A percentile compares a stretch with the other conserved stretches of the same genome.
These are phyloP conservation scores for Allantophomopsis lycopodina DNA, from an alignment of 2,329 filamentous ascomycete genomes.

Conservation along the genomic window DNA sequence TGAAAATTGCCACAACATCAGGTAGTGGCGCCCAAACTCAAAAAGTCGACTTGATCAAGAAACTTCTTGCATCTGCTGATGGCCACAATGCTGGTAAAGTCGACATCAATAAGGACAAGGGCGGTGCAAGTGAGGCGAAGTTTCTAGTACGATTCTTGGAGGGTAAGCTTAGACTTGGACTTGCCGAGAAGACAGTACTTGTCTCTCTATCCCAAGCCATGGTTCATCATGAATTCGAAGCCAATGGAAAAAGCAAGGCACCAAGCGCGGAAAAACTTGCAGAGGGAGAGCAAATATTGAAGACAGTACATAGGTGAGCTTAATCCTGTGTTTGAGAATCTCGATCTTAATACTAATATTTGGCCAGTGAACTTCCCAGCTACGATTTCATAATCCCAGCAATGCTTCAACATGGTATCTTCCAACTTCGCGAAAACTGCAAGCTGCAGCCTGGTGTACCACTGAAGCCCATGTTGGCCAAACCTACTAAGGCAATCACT, in stretches of 20 bases:
- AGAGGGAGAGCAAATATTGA: slow-evolving; percentile 73
- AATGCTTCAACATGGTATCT: slow-evolving; percentile 75
- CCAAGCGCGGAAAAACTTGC: slow-evolving; percentile 67
- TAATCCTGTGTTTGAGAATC: not conserved
- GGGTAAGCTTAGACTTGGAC: slow-evolving; percentile 79
- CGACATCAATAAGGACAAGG: slow-evolving; percentile 85
- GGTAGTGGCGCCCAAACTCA: slow-evolving; percentile 80
- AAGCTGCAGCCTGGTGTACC: slow-evolving; percentile 89
- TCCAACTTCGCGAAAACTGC: slow-evolving; percentile 70
- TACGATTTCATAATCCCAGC: slow-evolving; percentile 92
- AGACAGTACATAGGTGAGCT: slow-evolving; percentile 72
- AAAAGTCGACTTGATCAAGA: slow-evolving; percentile 93
- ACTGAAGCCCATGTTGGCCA: slow-evolving; percentile 95
- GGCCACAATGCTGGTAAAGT: slow-evolving; percentile 60
- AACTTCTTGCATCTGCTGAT: slow-evolving; percentile 84
- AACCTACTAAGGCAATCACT: slow-evolving; percentile 95
- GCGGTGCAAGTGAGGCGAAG: slow-evolving; percentile 88
- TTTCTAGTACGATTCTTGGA: slow-evolving; percentile 87
- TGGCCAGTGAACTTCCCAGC: slow-evolving; percentile 71
- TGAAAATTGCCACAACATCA: slow-evolving; percentile 75
- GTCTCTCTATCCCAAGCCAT: slow-evolving; percentile 83
- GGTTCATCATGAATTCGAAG: slow-evolving; percentile 67
- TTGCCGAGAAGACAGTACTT: slow-evolving; percentile 86
- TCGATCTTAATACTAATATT: slow-evolving; percentile 17
- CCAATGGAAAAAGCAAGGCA: slow-evolving; percentile 45